Evolutionary conservation across 139 green algal species (phyloP).

Genomic region (Desmodesmus armatus): DNA sequence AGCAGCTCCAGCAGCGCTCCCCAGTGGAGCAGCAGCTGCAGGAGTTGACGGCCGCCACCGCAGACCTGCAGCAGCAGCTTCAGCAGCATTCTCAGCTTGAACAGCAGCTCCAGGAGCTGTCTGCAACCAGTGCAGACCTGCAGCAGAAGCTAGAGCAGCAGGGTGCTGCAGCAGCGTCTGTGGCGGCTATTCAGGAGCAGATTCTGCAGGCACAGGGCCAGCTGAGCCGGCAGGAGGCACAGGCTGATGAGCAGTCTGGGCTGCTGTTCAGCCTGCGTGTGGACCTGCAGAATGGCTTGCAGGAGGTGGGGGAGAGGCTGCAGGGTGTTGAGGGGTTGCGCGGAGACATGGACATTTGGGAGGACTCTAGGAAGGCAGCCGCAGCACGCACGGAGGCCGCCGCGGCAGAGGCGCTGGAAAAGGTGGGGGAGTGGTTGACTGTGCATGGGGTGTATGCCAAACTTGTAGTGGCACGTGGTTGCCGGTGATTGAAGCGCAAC

Average conservation of each 20-base stretch:
- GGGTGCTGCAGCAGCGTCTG: neutral
- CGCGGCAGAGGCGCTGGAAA: constrained; percentile 33
- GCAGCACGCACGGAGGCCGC: constrained; percentile 23
- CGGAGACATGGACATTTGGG: constrained; percentile 29
- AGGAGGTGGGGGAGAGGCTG: neutral
- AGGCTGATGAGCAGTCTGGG: constrained; percentile 25
- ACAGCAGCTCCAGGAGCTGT: neutral
- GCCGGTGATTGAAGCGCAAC: too few species aligned
- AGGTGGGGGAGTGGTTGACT: neutral
- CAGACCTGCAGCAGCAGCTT: neutral
- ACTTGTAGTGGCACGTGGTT: too few species aligned
- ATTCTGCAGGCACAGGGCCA: neutral
- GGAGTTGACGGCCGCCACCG: neutral
- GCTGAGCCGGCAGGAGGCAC: neutral
- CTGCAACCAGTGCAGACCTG: constrained; percentile 7
- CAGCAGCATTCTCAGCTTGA: neutral
- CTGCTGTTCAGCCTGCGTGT: constrained; percentile 29
- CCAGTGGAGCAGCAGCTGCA: neutral
- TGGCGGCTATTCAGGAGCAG: constrained; percentile 4
- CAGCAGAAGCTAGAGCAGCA: neutral
- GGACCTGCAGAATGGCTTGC: constrained; percentile 38
- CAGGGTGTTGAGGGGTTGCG: neutral
- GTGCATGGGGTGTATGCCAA: too few species aligned
- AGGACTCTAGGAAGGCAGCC: constrained; percentile 40
- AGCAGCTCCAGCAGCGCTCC: too few species aligned